Conservation (phyloP, 495 filamentous ascomycete genomes). For the Aspergillus hancockii region DNA sequence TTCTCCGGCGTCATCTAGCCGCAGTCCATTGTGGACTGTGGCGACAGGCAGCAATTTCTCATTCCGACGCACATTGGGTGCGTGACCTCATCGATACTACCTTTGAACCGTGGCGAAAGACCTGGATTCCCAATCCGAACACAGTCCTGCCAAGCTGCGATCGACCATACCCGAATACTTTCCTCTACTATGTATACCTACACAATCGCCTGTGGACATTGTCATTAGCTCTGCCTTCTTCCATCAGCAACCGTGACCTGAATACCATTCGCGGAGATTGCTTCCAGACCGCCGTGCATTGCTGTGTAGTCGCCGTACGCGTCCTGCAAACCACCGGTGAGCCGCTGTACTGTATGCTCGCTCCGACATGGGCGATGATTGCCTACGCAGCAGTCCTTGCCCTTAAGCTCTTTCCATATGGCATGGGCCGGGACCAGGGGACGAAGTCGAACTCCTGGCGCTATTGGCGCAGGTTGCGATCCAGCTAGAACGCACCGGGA, state of each 20-base stretch:
- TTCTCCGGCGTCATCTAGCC: conserved; percentile 20
- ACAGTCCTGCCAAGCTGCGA: conserved; percentile 11
- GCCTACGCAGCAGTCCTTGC: conserved; percentile 28
- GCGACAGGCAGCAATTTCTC: conserved; percentile 2
- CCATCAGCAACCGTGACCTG: conserved; percentile 23
- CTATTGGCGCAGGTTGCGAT: conserved; percentile 25
- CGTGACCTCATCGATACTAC: conserved; percentile 21
- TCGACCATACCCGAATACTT: conserved; percentile 21
- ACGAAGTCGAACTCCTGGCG: conserved; percentile 26
- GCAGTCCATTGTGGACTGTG: conserved; percentile 18
- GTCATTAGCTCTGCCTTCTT: conserved; percentile 25
- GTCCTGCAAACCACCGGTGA: conserved; percentile 26
- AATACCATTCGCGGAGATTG: conserved; percentile 46
- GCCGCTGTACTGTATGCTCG: conserved; percentile 31
- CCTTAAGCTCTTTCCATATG: conserved; percentile 24
- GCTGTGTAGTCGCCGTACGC: conserved; percentile 26
- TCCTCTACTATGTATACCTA: conserved; percentile 27
- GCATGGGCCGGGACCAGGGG: conserved; percentile 14
- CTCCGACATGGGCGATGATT: conserved; percentile 37
- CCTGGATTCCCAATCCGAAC: conserved; percentile 15
- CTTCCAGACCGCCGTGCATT: conserved; percentile 39
- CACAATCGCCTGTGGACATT: conserved; percentile 32
- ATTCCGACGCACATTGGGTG: conserved; percentile 26
- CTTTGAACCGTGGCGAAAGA: conserved; percentile 21
- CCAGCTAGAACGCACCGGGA: conserved; percentile 26